Evolutionary conservation across 768 basidiomycete species (phyloP).

Genomic region (Serpula lacrymans): DNA sequence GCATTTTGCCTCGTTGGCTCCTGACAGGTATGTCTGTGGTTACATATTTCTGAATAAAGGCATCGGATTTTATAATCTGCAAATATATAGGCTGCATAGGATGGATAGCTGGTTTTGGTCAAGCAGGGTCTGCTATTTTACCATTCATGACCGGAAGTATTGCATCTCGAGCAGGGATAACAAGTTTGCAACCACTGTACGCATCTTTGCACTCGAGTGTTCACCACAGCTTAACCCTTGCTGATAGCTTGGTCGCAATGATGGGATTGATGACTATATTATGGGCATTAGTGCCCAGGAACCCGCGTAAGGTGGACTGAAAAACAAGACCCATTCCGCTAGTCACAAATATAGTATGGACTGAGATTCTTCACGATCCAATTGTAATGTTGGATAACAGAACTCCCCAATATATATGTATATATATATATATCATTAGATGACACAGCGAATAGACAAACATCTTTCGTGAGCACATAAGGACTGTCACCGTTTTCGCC

Average conservation of each 20-base stretch:
- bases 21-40: conserved; percentile 18
- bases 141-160: conserved; percentile 51
- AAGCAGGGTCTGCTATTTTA: conserved; percentile 46
- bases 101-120: conserved; percentile 52
- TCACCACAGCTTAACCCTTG: too few species aligned
- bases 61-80: conserved; percentile 40
- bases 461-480: too few species aligned
- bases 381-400: neutral
- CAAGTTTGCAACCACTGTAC: conserved; percentile 47
- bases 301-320: neutral
- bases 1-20: conserved; percentile 32
- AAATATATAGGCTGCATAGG: conserved; percentile 30
- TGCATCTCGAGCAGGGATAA: conserved; percentile 38
- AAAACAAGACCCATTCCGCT: neutral
- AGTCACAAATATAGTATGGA: neutral
- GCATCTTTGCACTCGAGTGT: too few species aligned
- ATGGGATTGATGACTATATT: neutral
- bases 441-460: conserved; percentile 5
- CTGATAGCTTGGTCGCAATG: neutral
- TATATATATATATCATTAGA: neutral
- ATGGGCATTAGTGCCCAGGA: neutral
- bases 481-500: conserved; percentile 23
- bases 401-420: neutral
- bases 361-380: too few species aligned
- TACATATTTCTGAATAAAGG: conserved; percentile 32